A percentile compares a stretch with the other conserved stretches of the same genome.
These are phyloP conservation scores for Tricholoma matsutake DNA, from an alignment of 768 basidiomycete species.

Conservation along the genomic window DNA sequence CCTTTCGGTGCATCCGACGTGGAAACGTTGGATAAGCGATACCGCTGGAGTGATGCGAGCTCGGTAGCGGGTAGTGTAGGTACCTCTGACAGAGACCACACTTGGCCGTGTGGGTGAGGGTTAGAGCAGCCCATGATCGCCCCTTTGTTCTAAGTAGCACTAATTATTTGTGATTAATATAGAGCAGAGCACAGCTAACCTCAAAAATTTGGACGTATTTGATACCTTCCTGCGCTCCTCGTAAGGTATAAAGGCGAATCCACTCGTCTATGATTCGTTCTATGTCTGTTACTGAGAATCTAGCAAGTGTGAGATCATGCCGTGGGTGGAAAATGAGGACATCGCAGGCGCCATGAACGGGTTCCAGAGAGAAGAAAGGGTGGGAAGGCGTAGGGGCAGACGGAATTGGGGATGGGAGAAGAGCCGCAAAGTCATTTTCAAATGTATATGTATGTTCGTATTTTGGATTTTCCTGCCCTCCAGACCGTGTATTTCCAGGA, in stretches of 20 bases:
- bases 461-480: constrained; percentile 63
- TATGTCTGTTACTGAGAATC: constrained; percentile 56
- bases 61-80: constrained; percentile 72
- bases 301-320: constrained; percentile 82
- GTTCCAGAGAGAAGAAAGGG: constrained; percentile 59
- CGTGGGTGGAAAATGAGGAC: constrained; percentile 84
- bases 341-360: constrained; percentile 82
- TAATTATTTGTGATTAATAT: constrained; percentile 1
- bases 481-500: constrained; percentile 75
- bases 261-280: constrained; percentile 67
- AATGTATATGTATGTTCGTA: constrained; percentile 73
- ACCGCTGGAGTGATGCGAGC: constrained; percentile 51
- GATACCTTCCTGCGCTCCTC: constrained; percentile 65
- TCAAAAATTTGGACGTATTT: constrained; percentile 89
- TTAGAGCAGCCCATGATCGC: constrained; percentile 95
- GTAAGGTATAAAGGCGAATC: constrained; percentile 57
- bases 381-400: constrained; percentile 48
- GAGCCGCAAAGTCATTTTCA: constrained; percentile 80
- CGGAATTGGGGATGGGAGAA: constrained; percentile 64
- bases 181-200: constrained; percentile 37
- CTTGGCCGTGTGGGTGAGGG: constrained; percentile 91
- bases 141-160: constrained; percentile 75
- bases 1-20: constrained; percentile 52
- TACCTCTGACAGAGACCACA: constrained; percentile 74
- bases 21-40: constrained; percentile 35